Conservation (phyloP, 352 stramenopile genomes). For the Phytophthora melonis region DNA sequence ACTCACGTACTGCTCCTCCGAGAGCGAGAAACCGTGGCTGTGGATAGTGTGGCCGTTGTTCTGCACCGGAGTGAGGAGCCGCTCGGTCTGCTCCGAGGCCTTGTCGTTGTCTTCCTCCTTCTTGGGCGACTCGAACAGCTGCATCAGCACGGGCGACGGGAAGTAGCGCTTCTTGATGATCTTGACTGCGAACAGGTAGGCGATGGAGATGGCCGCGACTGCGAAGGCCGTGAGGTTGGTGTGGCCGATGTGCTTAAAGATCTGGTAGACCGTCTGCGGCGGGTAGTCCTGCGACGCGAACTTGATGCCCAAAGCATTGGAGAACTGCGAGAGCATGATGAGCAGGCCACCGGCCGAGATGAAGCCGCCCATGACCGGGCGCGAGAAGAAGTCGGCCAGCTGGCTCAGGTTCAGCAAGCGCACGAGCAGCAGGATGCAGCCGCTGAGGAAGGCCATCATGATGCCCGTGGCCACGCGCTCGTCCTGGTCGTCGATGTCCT, state of each 20-base stretch:
- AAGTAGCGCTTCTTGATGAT: constrained; percentile 47
- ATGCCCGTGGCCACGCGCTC: constrained; percentile 54
- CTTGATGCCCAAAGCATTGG: constrained; percentile 79
- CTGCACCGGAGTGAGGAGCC: constrained; percentile 13
- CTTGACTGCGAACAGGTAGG: constrained; percentile 48
- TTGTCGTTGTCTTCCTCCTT: not conserved
- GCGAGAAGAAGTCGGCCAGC: constrained; percentile 87
- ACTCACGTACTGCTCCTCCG: constrained; percentile 44
- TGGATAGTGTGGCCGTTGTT: constrained; percentile 1
- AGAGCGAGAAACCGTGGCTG: constrained; percentile 41
- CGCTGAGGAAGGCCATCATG: constrained; percentile 74
- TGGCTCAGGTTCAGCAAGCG: constrained; percentile 80
- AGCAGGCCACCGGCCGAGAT: constrained; percentile 86
- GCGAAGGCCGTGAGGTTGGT: constrained; percentile 54
- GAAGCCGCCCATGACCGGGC: constrained; percentile 91
- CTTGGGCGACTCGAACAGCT: constrained; percentile 29
- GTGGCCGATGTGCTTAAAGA: constrained; percentile 63
- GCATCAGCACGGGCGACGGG: constrained; percentile 24
- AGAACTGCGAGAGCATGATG: constrained; percentile 89
- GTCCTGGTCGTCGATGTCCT: constrained; percentile 46
- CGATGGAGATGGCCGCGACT: constrained; percentile 52
- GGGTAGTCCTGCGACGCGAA: constrained; percentile 54
- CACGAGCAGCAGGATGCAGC: constrained; percentile 75
- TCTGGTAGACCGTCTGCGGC: constrained; percentile 59
- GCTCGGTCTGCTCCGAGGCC: not conserved